Evolutionary conservation across 2,329 filamentous ascomycete species (phyloP).

Genomic region (Colletotrichum truncatum): DNA sequence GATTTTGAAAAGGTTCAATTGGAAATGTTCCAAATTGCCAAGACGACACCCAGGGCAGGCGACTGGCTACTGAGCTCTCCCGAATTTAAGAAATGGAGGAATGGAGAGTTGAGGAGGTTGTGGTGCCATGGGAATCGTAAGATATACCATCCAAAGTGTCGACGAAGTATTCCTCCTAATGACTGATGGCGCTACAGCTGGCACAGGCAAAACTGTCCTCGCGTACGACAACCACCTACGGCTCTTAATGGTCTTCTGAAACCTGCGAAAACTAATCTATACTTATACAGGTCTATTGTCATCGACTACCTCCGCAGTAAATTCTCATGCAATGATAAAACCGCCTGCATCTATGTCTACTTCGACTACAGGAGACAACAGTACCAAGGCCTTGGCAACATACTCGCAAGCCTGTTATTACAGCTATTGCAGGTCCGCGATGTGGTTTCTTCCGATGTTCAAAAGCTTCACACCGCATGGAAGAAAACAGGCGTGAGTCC

Average conservation of each 20-base stretch:
- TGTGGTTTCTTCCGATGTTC: neutral
- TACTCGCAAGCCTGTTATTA: neutral
- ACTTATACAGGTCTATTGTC: neutral
- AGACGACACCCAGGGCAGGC: neutral
- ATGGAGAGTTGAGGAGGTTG: neutral
- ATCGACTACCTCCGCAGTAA: neutral
- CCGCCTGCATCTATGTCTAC: neutral
- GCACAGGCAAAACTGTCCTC: slow-evolving; percentile 4
- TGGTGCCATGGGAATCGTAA: slow-evolving; percentile 10
- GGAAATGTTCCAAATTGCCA: neutral
- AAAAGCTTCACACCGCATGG: neutral
- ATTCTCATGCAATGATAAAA: neutral
- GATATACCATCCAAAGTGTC: neutral
- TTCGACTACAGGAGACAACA: neutral
- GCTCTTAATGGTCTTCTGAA: neutral
- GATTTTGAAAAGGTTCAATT: neutral
- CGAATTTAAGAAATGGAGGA: neutral
- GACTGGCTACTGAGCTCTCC: neutral
- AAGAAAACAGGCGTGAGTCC: neutral
- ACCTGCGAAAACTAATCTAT: neutral
- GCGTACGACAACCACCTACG: neutral
- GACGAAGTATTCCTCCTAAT: neutral
- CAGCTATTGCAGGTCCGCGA: neutral
- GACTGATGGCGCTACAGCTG: neutral
- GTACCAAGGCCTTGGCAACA: neutral